Conservation (phyloP, 1,284 basidiomycete species). For the Irpex sp. region DNA sequence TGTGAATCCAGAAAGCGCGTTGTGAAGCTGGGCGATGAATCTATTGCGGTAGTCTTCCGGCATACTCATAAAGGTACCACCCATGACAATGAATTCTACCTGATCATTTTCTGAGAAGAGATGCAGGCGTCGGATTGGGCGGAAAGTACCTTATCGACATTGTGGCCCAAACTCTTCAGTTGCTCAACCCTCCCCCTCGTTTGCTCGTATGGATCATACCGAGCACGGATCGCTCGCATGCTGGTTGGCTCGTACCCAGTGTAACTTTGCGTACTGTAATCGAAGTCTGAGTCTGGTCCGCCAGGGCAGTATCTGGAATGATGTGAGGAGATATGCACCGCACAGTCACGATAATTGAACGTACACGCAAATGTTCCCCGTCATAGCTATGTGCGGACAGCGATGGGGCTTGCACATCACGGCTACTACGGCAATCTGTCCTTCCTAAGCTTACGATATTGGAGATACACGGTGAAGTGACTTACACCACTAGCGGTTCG, state of each 20-base stretch:
- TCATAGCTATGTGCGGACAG: slow-evolving; percentile 99
- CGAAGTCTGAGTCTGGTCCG: slow-evolving; percentile 98
- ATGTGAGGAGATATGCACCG: neutral
- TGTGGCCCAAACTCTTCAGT: slow-evolving; percentile 91
- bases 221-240: slow-evolving; percentile 97
- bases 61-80: slow-evolving; percentile 99
- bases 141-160: slow-evolving; percentile 85
- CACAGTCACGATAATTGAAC: slow-evolving; percentile 24
- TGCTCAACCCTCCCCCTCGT: slow-evolving; percentile 94
- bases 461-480: slow-evolving; percentile 6
- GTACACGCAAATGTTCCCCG: slow-evolving; percentile 98
- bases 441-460: slow-evolving; percentile 1
- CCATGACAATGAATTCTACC: slow-evolving; percentile 99
- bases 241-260: slow-evolving; percentile 98
- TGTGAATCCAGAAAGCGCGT: slow-evolving; percentile 94
- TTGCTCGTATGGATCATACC: slow-evolving; percentile 99
- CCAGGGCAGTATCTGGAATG: slow-evolving; percentile 90
- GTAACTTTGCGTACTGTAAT: slow-evolving; percentile 98
- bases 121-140: neutral
- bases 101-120: slow-evolving; percentile 25
- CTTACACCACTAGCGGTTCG: slow-evolving; percentile 94
- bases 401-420: slow-evolving; percentile 99
- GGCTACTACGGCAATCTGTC: slow-evolving; percentile 93
- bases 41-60: slow-evolving; percentile 92
- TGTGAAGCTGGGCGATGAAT: slow-evolving; percentile 96